Evolutionary conservation across 2,329 filamentous ascomycete species (phyloP).

Genomic region (Penicillium sp.): DNA sequence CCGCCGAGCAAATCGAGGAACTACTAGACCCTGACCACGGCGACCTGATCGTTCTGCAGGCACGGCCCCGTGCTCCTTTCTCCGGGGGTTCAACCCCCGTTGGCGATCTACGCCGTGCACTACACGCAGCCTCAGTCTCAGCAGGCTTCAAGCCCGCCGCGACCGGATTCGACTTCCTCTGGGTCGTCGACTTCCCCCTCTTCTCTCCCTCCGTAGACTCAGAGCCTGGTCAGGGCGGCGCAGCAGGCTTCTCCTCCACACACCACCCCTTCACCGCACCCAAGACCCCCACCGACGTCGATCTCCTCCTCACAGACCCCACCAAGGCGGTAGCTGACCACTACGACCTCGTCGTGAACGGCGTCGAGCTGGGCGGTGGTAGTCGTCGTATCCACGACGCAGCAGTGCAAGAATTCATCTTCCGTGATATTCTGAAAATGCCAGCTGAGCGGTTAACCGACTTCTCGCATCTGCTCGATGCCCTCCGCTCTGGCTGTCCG

Average conservation of each 20-base stretch:
- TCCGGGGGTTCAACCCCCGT: slow-evolving; percentile 71
- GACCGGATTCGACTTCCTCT: slow-evolving; percentile 67
- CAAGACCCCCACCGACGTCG: slow-evolving; percentile 67
- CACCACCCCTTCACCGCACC: slow-evolving; percentile 97
- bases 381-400: slow-evolving; percentile 88
- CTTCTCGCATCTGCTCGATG: slow-evolving; percentile 81
- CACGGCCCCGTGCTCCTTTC: slow-evolving; percentile 64
- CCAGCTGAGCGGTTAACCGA: slow-evolving; percentile 68
- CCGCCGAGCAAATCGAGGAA: slow-evolving; percentile 58
- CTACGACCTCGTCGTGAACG: slow-evolving; percentile 95
- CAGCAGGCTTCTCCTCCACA: slow-evolving; percentile 77
- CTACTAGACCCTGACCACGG: slow-evolving; percentile 62
- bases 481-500: slow-evolving; percentile 80
- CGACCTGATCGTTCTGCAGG: slow-evolving; percentile 79
- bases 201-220: slow-evolving; percentile 71
- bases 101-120: slow-evolving; percentile 68
- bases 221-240: slow-evolving; percentile 77
- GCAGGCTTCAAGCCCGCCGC: slow-evolving; percentile 55
- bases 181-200: slow-evolving; percentile 88
- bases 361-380: slow-evolving; percentile 89
- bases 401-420: slow-evolving; percentile 77
- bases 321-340: slow-evolving; percentile 76
- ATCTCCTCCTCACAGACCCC: slow-evolving; percentile 70
- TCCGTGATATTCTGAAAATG: slow-evolving; percentile 82
- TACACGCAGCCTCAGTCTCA: slow-evolving; percentile 70